Base-by-base conservation (phyloP, 768 basidiomycete genomes). In the Hypholoma sublateritium region DNA sequence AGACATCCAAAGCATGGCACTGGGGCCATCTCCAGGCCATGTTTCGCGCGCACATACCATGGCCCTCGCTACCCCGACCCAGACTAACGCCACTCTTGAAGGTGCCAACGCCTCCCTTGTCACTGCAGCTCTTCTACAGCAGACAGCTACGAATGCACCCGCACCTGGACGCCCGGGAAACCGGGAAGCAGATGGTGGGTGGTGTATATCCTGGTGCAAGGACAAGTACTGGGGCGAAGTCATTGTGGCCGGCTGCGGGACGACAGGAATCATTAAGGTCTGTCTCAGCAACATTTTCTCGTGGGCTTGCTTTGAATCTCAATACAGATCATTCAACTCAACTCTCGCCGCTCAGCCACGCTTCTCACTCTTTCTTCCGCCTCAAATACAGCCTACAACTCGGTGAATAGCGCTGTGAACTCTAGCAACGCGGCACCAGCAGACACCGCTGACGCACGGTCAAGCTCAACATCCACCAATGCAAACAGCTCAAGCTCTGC, bases 181-280 rank as follows among this genome's bases (percentile, higher is more conserved):
- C 62, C 78, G 88, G 41, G 91, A 95, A 70, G 93, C 93, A 2
- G 88, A 93, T 53, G 93, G 93, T 3, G 95, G 91, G 1, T 98
- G 94, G 94, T 89, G 87, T 55, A 72, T 99, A 42, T 89, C 89
- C 7, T 99, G 95, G 95, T 98, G 95, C 72, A 93, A 93, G 67
- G 97, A 98, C 65, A 80, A 83, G 58, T 97, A 95, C 71, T 97
- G 95, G 95, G 96, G 96, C 1, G 91, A 95, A 67, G 67, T 96
- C 17, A 77, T 98, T 48, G 94, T 93, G 8, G 87, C 85, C 0
- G 83, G 86, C 1, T 83, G 82, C 53, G 95, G 94, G 1, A 78
- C 83, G 1, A 82, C 77, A 56, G 90, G 91, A 0, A 71, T 84
- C 19, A 76, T 98, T 44, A 94, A 96, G 70, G 93, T 95, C 42